Conservation (phyloP, 108 stramenopile species). For the Fragilaria crotonensis region DNA sequence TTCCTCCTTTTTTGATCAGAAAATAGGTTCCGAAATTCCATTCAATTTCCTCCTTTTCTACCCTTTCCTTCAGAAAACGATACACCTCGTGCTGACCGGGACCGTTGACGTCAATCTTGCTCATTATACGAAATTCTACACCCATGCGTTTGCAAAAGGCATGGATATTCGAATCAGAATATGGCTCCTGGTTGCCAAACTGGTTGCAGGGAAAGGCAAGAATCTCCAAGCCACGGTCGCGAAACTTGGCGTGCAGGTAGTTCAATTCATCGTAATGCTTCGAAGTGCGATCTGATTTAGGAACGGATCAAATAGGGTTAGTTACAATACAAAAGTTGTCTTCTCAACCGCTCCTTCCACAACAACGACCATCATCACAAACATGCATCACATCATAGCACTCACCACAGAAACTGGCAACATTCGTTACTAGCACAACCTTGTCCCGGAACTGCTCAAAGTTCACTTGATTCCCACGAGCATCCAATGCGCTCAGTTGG, state of each 20-base stretch:
- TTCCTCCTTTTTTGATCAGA: too few species aligned
- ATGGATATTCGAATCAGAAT: constrained; percentile 43
- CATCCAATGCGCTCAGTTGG: constrained; percentile 68
- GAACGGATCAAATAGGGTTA: too few species aligned
- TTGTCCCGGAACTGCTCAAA: constrained; percentile 63
- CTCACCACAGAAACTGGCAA: constrained; percentile 79
- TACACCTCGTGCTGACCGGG: constrained; percentile 49
- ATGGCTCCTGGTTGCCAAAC: constrained; percentile 81
- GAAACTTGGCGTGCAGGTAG: constrained; percentile 41
- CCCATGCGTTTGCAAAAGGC: constrained; percentile 55
- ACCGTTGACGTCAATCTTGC: constrained; percentile 85
- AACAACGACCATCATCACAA: too few species aligned
- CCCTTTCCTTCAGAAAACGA: constrained; percentile 59
- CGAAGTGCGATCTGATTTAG: too few species aligned
- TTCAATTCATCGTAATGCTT: too few species aligned
- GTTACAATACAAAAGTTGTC: too few species aligned
- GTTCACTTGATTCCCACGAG: constrained; percentile 43
- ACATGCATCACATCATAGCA: too few species aligned
- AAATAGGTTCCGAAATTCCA: constrained; percentile 84
- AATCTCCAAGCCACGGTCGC: constrained; percentile 35
- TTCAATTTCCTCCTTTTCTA: constrained; percentile 40
- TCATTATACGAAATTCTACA: constrained; percentile 80
- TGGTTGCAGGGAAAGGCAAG: constrained; percentile 85
- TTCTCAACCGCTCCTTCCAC: too few species aligned
- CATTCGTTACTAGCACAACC: constrained; percentile 71